Percentiles rank a stretch among this genome's conserved stretches.
Evolutionary conservation across 2,329 filamentous ascomycete species (phyloP).

Genomic region (Pseudogymnoascus sp.): DNA sequence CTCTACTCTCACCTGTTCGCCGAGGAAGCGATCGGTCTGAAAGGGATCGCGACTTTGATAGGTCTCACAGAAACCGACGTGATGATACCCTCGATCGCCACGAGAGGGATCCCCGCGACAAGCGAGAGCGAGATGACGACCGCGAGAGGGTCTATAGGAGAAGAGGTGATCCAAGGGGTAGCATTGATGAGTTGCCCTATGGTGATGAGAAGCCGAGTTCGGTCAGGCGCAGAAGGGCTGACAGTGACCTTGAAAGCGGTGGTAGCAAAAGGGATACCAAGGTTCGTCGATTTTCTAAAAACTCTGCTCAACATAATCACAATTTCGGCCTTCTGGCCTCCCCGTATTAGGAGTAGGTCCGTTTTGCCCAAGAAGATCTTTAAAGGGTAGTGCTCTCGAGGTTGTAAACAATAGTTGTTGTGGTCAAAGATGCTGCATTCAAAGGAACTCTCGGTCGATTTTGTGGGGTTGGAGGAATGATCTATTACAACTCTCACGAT

Average conservation of each 20-base stretch:
- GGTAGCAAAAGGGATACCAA: constrained; percentile 56
- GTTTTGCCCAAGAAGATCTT: not conserved
- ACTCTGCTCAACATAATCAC: not conserved
- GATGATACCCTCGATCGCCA: constrained; percentile 59
- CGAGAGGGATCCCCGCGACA: constrained; percentile 55
- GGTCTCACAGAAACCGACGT: constrained; percentile 42
- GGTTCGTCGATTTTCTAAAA: constrained; percentile 28
- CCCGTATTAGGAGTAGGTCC: not conserved
- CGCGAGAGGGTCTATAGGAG: constrained; percentile 81
- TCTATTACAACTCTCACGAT: not conserved
- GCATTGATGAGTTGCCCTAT: constrained; percentile 84
- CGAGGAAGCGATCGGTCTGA: constrained; percentile 31
- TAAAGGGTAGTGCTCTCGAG: not conserved
- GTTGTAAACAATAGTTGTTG: not conserved
- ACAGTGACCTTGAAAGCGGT: constrained; percentile 61
- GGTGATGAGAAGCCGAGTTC: constrained; percentile 60
- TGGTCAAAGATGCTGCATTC: not conserved
- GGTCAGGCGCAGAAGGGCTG: constrained; percentile 66
- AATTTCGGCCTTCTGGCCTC: not conserved
- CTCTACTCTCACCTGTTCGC: constrained; percentile 39
- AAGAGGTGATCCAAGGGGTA: constrained; percentile 64
- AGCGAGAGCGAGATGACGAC: constrained; percentile 81
- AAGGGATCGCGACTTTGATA: constrained; percentile 35
- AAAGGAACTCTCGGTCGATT: not conserved
- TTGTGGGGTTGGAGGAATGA: not conserved